Evolutionary conservation across 2,329 filamentous ascomycete species (phyloP).

Genomic region (Sporothrix luriei): DNA sequence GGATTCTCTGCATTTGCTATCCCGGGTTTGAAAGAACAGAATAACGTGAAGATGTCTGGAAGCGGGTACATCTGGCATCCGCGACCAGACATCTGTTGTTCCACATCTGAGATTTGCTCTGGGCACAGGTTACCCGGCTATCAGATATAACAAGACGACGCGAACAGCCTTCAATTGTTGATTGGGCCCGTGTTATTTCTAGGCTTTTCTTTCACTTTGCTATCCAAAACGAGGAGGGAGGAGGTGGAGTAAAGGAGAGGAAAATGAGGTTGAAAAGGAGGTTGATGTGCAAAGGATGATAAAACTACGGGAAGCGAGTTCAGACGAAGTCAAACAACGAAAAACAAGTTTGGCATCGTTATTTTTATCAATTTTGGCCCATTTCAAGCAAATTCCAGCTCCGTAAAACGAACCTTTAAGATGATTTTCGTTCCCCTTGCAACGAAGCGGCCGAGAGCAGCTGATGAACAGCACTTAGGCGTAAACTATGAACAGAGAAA

Average conservation of each 20-base stretch:
- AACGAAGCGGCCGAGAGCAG: neutral
- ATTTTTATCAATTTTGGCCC: neutral
- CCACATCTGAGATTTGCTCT: no score
- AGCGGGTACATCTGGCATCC: no score
- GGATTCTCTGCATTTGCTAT: neutral
- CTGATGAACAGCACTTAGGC: neutral
- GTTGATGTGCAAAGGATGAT: no score
- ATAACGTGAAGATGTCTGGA: no score
- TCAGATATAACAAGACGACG: no score
- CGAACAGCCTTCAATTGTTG: no score
- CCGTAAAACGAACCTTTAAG: constrained; percentile 4
- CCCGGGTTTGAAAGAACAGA: no score
- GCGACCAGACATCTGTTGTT: no score
- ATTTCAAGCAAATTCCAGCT: neutral
- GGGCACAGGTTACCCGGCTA: no score
- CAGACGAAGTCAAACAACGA: constrained; percentile 15
- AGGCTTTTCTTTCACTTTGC: neutral
- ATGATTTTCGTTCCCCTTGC: constrained; percentile 1
- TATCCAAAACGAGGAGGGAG: no score
- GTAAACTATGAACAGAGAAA: neutral
- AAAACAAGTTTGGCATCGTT: neutral
- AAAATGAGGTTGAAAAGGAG: neutral
- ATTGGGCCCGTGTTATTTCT: neutral
- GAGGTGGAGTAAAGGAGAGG: neutral
- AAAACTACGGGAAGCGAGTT: constrained; percentile 1